These are phyloP conservation scores for Lithospermum erythrorhizon DNA, from an alignment of 257 asterid species.

Conservation along the genomic window DNA sequence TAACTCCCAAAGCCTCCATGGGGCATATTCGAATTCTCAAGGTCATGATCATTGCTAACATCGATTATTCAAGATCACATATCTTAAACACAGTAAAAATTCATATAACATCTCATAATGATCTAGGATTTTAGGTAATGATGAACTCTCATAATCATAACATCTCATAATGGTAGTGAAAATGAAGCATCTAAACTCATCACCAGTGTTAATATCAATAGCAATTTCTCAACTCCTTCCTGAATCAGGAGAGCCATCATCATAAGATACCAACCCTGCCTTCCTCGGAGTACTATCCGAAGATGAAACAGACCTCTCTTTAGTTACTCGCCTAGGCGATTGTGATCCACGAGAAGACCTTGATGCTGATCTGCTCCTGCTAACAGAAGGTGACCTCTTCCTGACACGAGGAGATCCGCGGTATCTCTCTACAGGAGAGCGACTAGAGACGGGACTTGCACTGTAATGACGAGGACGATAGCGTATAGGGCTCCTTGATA, in stretches of 20 bases:
- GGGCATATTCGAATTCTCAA: too few relatives aligned
- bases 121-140: too few relatives aligned
- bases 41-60: too few relatives aligned
- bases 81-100: too few relatives aligned
- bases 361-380: constrained; percentile 57
- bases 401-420: constrained; percentile 45
- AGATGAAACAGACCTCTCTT: constrained; percentile 43
- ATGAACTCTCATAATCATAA: too few relatives aligned
- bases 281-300: constrained; percentile 57
- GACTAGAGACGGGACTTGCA: constrained; percentile 53
- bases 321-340: constrained; percentile 40
- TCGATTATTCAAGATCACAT: too few relatives aligned
- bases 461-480: constrained; percentile 66
- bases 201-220: too few relatives aligned
- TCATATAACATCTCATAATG: too few relatives aligned
- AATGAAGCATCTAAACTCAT: too few relatives aligned
- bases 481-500: constrained; percentile 75
- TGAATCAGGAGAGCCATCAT: constrained; percentile 74
- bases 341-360: constrained; percentile 34
- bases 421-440: constrained; percentile 49
- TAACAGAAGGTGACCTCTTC: constrained; percentile 44
- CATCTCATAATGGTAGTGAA: too few relatives aligned
- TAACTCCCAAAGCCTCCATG: too few relatives aligned
- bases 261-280: constrained; percentile 71
- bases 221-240: constrained; percentile 22